phyloP scores from a whole-genome alignment of 1,284 basidiomycete genomes.

The Ustilago sp. region DNA sequence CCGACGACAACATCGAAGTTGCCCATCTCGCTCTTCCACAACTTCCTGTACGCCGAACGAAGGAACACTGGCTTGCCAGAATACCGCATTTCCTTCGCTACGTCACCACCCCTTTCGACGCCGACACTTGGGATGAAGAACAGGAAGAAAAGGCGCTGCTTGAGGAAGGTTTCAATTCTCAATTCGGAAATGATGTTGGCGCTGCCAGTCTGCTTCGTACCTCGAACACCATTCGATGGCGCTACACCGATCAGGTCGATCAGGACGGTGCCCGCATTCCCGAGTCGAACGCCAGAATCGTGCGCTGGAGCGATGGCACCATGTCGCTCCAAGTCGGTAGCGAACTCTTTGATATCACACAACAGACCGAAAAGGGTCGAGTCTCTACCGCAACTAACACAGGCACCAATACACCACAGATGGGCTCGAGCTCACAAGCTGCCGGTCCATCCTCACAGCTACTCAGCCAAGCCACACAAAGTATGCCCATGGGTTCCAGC shows the following conservation, averaged over 20 bases:
- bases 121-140: conserved; percentile 57
- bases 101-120: conserved; percentile 55
- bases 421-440: conserved; percentile 22
- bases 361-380: conserved; percentile 52
- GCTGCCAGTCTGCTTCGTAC: conserved; percentile 75
- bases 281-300: conserved; percentile 86
- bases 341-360: conserved; percentile 84
- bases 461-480: conserved; percentile 45
- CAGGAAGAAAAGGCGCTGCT: conserved; percentile 54
- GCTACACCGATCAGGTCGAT: conserved; percentile 78
- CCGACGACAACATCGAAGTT: conserved; percentile 76
- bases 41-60: conserved; percentile 61
- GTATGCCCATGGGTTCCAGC: conserved; percentile 50
- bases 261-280: conserved; percentile 77
- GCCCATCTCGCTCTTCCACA: conserved; percentile 60
- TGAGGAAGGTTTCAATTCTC: conserved; percentile 73
- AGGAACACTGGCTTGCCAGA: conserved; percentile 62
- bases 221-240: conserved; percentile 90
- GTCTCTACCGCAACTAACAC: conserved; percentile 40
- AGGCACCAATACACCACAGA: conserved; percentile 49
- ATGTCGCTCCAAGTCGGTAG: conserved; percentile 85
- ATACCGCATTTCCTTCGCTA: conserved; percentile 67
- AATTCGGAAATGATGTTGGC: conserved; percentile 68
- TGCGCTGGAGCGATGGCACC: conserved; percentile 91
- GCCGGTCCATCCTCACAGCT: conserved; percentile 38